Percentiles rank a stretch among this genome's conserved stretches.
phyloP scores from a whole-genome alignment of 805 yeast genomes.

The Candida insectorum region DNA sequence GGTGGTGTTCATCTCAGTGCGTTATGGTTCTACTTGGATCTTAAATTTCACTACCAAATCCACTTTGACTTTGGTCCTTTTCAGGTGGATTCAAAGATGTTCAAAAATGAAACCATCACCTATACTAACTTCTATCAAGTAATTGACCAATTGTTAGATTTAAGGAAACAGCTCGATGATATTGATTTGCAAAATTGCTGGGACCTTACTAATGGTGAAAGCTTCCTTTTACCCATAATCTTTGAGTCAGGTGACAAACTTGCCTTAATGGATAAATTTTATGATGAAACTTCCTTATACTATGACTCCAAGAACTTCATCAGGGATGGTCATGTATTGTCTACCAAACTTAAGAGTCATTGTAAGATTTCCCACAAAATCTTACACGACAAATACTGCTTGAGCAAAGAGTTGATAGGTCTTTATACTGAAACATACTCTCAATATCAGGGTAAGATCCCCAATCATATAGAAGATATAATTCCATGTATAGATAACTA shows the following conservation, averaged over 20 bases:
- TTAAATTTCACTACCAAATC: conserved; percentile 26
- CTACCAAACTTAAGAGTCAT: conserved; percentile 16
- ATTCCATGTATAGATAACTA: neutral
- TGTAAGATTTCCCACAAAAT: conserved; percentile 11
- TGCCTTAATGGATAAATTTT: conserved; percentile 17
- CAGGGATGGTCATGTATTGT: conserved; percentile 5
- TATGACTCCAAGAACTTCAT: conserved; percentile 13
- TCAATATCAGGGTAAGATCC: conserved; percentile 11
- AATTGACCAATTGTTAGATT: conserved; percentile 5
- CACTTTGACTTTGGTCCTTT: conserved; percentile 20
- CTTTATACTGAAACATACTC: conserved; percentile 16
- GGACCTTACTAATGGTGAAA: conserved; percentile 12
- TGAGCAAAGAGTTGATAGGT: conserved; percentile 18
- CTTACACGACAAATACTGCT: conserved; percentile 10
- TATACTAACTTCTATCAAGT: conserved; percentile 16
- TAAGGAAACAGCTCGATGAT: conserved; percentile 2
- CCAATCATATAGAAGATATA: conserved; percentile 2
- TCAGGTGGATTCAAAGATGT: conserved; percentile 19
- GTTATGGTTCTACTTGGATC: conserved; percentile 40
- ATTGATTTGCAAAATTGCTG: conserved; percentile 13
- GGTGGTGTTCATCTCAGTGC: conserved; percentile 44
- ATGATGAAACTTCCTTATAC: conserved; percentile 14
- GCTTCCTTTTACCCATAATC: conserved; percentile 19
- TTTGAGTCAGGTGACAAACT: conserved; percentile 15
- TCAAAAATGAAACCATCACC: conserved; percentile 3